A percentile compares a stretch with the other conserved stretches of the same genome.
These are phyloP conservation scores for Teunomyces pallodes DNA, from an alignment of 805 yeast species.

Conservation along the genomic window DNA sequence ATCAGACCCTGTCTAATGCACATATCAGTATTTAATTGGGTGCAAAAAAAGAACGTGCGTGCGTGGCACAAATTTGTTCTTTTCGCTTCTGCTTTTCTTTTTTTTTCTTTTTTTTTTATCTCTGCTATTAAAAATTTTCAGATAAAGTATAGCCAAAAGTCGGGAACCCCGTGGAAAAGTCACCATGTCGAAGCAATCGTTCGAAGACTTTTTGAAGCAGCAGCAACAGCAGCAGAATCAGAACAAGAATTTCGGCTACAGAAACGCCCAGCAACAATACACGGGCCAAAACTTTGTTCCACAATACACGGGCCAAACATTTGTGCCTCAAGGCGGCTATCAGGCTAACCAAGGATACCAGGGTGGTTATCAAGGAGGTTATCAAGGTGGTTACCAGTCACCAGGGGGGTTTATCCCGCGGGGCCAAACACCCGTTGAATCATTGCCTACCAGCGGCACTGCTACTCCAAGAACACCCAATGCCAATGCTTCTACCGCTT, in stretches of 20 bases:
- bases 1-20: background rate
- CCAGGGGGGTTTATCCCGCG: background rate
- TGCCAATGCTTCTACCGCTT: constrained; percentile 57
- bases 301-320: background rate
- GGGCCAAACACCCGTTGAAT: constrained; percentile 22
- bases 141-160: background rate
- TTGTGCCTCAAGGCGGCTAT: background rate
- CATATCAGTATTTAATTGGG: too few species aligned
- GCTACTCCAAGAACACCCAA: constrained; percentile 33
- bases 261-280: background rate
- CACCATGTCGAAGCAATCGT: constrained; percentile 27
- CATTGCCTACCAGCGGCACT: constrained; percentile 35
- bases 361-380: too few species aligned
- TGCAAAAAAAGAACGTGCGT: background rate
- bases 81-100: background rate
- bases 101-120: background rate
- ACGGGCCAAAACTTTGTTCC: background rate
- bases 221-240: constrained; percentile 35
- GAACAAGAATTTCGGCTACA: constrained; percentile 26
- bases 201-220: constrained; percentile 51
- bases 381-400: background rate
- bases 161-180: background rate
- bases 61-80: background rate
- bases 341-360: too few species aligned
- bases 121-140: constrained; percentile 3